A percentile compares a stretch with the other conserved stretches of the same genome.
phyloP scores from a whole-genome alignment of 768 basidiomycete species.

The Suillus americanus region DNA sequence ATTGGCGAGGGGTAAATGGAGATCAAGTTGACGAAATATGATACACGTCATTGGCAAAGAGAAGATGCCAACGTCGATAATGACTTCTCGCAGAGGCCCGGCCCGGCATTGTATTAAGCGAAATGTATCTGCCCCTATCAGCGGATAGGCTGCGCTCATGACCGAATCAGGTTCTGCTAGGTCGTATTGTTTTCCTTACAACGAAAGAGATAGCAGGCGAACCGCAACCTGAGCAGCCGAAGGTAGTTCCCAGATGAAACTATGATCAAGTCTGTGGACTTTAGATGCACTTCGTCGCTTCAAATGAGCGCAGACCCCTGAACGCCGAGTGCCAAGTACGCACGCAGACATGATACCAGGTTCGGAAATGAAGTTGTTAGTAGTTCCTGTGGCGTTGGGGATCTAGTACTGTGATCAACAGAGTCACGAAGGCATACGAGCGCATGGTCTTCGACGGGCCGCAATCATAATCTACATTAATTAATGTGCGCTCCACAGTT shows the following conservation, averaged over 20 bases:
- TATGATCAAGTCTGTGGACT: neutral
- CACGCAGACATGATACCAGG: neutral
- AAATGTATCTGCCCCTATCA: neutral
- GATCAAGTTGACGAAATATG: neutral
- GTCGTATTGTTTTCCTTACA: neutral
- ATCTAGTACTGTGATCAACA: neutral
- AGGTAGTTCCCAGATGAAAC: neutral
- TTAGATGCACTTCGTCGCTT: neutral
- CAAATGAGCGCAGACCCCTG: neutral
- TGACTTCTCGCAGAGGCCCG: neutral
- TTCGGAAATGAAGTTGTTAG: neutral
- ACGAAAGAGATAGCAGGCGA: neutral
- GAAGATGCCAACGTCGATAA: neutral
- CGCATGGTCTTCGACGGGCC: neutral
- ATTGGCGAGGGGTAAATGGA: neutral
- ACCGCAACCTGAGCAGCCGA: neutral
- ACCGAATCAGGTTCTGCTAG: neutral
- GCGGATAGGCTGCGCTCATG: neutral
- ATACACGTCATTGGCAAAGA: neutral
- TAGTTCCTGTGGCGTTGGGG: neutral
- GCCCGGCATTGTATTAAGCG: neutral
- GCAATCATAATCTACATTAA: neutral
- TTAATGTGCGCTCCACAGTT: neutral
- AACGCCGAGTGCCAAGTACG: neutral
- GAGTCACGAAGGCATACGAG: neutral